Conservation (phyloP, 2,329 filamentous ascomycete genomes). For the Diaporthe helianthi region DNA sequence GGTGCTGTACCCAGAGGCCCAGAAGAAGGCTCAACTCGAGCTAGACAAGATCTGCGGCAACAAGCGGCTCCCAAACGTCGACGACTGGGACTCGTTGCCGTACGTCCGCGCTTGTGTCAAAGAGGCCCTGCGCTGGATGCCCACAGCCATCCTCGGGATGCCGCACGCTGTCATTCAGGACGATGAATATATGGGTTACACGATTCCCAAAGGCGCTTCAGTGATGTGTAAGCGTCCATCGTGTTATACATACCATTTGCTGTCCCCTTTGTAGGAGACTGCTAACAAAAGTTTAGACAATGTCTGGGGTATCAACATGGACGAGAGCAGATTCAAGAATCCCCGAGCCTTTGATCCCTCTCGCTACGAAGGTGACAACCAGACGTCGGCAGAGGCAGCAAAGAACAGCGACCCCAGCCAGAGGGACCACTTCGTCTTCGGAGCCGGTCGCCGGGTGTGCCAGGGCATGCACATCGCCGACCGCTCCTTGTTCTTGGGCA, state of each 20-base stretch:
- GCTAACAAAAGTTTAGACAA: not conserved
- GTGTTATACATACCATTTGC: not conserved
- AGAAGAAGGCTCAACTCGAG: conserved; percentile 49
- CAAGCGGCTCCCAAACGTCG: conserved; percentile 47
- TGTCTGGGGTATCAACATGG: conserved; percentile 52
- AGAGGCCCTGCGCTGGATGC: conserved; percentile 53
- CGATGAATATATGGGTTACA: conserved; percentile 52
- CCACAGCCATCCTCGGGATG: conserved; percentile 48
- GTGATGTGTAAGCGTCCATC: conserved; percentile 48
- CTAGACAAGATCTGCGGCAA: conserved; percentile 51
- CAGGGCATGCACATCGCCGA: conserved; percentile 63
- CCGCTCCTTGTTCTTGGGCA: conserved; percentile 54
- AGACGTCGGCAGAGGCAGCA: conserved; percentile 39
- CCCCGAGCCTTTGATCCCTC: conserved; percentile 52
- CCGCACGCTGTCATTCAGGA: conserved; percentile 52
- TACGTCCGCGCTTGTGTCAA: conserved; percentile 53
- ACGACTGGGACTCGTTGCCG: conserved; percentile 48
- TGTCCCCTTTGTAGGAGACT: not conserved
- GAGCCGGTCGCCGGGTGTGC: conserved; percentile 63
- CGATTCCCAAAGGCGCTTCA: conserved; percentile 53
- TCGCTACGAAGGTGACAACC: conserved; percentile 43
- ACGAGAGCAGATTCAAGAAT: conserved; percentile 49
- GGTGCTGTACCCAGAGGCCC: conserved; percentile 50
- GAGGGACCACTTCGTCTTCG: conserved; percentile 62
- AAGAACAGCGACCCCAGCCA: conserved; percentile 44